A percentile compares a stretch with the other conserved stretches of the same genome.
phyloP scores from a whole-genome alignment of 805 yeast genomes.

The Blastobotrys terrestris region DNA sequence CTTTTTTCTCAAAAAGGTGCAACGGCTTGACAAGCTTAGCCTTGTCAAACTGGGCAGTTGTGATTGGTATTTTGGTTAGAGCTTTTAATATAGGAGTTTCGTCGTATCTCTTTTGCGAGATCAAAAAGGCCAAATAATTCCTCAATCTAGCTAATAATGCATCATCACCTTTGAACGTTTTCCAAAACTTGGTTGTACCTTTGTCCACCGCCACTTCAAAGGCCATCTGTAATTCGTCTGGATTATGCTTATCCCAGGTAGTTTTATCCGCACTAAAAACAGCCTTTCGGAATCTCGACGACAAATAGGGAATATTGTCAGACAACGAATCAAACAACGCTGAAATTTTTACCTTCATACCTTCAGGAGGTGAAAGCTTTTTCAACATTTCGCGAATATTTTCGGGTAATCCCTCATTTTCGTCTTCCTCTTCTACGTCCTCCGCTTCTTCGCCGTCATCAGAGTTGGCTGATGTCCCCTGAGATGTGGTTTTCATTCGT shows the following conservation, averaged over 20 bases:
- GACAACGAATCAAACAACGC: neutral
- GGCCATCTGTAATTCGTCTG: conserved; percentile 14
- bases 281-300: neutral
- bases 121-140: conserved; percentile 14
- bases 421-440: neutral
- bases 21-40: conserved; percentile 9
- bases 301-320: neutral
- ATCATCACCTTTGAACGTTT: conserved; percentile 2
- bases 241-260: neutral
- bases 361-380: neutral
- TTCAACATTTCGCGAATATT: neutral
- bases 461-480: no score
- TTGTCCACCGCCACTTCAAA: conserved; percentile 7
- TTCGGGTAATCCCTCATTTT: neutral
- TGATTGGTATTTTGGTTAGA: conserved; percentile 8
- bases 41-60: conserved; percentile 5
- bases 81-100: conserved; percentile 8
- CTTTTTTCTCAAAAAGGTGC: conserved; percentile 4
- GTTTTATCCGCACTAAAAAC: neutral
- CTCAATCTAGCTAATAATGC: conserved; percentile 13
- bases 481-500: neutral
- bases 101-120: conserved; percentile 5
- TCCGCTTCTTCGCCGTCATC: neutral
- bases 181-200: conserved; percentile 12
- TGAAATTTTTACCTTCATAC: neutral